Conservation (phyloP, 345 rosid species). For the Geranium brycei region DNA sequence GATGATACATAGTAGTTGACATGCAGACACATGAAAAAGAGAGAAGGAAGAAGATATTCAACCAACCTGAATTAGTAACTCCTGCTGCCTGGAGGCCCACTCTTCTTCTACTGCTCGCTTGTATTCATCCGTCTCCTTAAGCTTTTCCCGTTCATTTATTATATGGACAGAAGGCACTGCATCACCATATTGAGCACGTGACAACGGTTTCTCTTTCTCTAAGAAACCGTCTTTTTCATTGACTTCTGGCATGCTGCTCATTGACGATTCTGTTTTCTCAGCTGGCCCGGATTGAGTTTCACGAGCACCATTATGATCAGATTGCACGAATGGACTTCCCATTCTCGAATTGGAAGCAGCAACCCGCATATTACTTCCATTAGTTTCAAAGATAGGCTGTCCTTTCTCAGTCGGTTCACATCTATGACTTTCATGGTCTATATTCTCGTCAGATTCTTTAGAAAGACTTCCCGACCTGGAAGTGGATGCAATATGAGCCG, state of each 20-base stretch:
- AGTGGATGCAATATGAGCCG: conserved; percentile 12
- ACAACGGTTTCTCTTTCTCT: conserved; percentile 3
- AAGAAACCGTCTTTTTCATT: conserved; percentile 4
- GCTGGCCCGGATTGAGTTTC: conserved; percentile 2
- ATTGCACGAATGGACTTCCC: conserved; percentile 9
- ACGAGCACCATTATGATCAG: conserved; percentile 1
- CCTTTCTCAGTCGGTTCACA: background rate
- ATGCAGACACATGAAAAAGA: no score
- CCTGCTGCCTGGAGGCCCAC: conserved; percentile 66
- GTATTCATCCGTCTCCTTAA: conserved; percentile 77
- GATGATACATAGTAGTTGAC: background rate
- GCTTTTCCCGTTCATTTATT: conserved; percentile 57
- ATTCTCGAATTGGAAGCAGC: conserved; percentile 11
- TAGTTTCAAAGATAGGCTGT: conserved; percentile 12
- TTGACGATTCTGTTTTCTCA: conserved; percentile 7
- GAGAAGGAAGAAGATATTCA: background rate
- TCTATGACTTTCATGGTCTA: background rate
- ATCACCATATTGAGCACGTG: conserved; percentile 15
- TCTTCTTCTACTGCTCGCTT: conserved; percentile 72
- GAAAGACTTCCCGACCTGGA: conserved; percentile 11
- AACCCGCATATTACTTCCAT: conserved; percentile 12
- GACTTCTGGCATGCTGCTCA: conserved; percentile 8
- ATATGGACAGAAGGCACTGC: conserved; percentile 17
- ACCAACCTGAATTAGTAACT: conserved; percentile 62
- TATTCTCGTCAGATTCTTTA: conserved; percentile 13